These are phyloP conservation scores for Aspergillus calidoustus DNA, from an alignment of 2,329 filamentous ascomycete species.

Conservation along the genomic window DNA sequence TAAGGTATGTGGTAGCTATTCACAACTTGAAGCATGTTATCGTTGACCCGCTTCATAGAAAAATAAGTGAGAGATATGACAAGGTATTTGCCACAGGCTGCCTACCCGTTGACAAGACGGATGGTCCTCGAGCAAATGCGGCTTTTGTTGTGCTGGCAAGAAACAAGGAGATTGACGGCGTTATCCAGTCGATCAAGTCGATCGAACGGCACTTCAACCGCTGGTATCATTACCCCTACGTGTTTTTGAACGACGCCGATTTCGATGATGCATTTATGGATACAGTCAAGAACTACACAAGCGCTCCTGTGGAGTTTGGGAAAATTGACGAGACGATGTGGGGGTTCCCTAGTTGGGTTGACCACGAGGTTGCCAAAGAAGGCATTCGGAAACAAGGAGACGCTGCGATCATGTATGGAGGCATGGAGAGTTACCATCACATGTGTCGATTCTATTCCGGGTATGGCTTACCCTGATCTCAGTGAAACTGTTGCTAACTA, in stretches of 20 bases:
- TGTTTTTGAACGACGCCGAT: constrained; percentile 96
- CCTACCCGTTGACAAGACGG: constrained; percentile 71
- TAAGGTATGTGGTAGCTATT: constrained; percentile 67
- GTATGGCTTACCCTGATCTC: constrained; percentile 47
- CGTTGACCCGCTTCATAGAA: constrained; percentile 58
- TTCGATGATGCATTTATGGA: constrained; percentile 96
- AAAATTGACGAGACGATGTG: constrained; percentile 90
- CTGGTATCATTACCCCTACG: constrained; percentile 98
- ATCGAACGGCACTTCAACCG: constrained; percentile 98
- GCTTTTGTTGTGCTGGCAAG: constrained; percentile 94
- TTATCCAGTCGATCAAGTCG: constrained; percentile 95
- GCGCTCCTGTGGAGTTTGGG: constrained; percentile 84
- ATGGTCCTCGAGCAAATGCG: constrained; percentile 82
- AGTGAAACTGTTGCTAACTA: constrained; percentile 24
- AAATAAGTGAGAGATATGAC: constrained; percentile 96
- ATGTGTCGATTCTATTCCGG: constrained; percentile 99
- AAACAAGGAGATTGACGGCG: constrained; percentile 95
- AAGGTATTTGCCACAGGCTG: constrained; percentile 95
- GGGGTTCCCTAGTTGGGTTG: constrained; percentile 97
- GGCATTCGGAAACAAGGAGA: constrained; percentile 97
- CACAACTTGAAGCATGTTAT: not conserved
- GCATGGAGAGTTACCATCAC: constrained; percentile 97
- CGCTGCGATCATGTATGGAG: constrained; percentile 97
- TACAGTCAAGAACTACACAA: constrained; percentile 87
- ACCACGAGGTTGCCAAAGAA: constrained; percentile 90